Evolutionary conservation across 2,329 filamentous ascomycete species (phyloP).

Genomic region (Aspergillus piperis): DNA sequence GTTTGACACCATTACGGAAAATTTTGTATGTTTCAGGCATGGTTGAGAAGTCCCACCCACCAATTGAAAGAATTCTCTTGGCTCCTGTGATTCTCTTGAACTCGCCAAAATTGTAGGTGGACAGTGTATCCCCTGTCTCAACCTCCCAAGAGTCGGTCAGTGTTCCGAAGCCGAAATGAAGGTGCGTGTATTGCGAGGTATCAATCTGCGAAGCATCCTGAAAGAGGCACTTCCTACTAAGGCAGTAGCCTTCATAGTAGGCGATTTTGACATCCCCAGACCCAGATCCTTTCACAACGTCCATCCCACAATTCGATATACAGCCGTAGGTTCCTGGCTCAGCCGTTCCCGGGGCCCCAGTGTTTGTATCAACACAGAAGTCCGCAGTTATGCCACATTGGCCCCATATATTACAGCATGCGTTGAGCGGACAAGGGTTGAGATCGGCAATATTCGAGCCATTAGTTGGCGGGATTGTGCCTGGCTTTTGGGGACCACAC

Average conservation of each 20-base stretch:
- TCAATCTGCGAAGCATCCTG: slow-evolving; percentile 28
- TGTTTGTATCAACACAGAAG: slow-evolving; percentile 42
- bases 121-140: background rate
- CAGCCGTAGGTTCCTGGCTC: slow-evolving; percentile 38
- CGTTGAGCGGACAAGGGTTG: background rate
- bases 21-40: background rate
- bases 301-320: slow-evolving; percentile 46
- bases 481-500: slow-evolving; percentile 45
- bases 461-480: background rate
- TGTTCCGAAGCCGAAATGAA: slow-evolving; percentile 43
- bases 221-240: slow-evolving; percentile 31
- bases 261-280: slow-evolving; percentile 27
- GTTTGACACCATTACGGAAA: background rate
- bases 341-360: slow-evolving; percentile 42
- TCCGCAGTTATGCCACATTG: slow-evolving; percentile 47
- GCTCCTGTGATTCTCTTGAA: background rate
- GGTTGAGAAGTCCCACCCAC: background rate
- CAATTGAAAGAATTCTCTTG: background rate
- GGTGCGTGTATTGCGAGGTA: slow-evolving; percentile 29
- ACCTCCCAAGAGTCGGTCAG: slow-evolving; percentile 20
- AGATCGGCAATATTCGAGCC: background rate
- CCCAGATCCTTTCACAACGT: slow-evolving; percentile 30
- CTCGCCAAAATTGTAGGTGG: background rate
- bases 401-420: slow-evolving; percentile 3
- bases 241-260: slow-evolving; percentile 37